phyloP scores from a whole-genome alignment of 2,329 filamentous ascomycete genomes.

The Hymenotorrendiella dingleyae region DNA sequence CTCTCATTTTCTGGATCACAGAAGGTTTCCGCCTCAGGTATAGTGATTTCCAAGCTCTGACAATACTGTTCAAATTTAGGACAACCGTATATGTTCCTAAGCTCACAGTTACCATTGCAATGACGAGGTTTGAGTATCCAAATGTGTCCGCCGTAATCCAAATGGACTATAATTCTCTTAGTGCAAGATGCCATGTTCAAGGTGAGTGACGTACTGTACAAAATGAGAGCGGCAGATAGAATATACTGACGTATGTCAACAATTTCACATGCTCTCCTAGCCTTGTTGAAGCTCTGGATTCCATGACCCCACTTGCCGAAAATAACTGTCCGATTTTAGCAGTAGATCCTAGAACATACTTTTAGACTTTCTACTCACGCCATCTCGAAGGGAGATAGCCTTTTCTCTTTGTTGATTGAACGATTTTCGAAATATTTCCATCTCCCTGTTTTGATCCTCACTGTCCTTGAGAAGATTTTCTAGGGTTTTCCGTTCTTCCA shows the following conservation, averaged over 20 bases:
- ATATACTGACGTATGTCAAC: constrained; percentile 36
- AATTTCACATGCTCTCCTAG: constrained; percentile 34
- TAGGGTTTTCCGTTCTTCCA: neutral
- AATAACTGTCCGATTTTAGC: constrained; percentile 18
- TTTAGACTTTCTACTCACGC: constrained; percentile 5
- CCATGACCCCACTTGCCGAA: constrained; percentile 26
- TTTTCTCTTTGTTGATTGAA: constrained; percentile 7
- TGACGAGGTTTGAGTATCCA: constrained; percentile 4
- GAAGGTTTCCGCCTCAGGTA: constrained; percentile 1
- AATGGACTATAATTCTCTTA: constrained; percentile 4
- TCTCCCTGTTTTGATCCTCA: constrained; percentile 4
- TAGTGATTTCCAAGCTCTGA: neutral
- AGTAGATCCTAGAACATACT: neutral
- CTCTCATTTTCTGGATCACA: constrained; percentile 1
- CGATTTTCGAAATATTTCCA: constrained; percentile 1
- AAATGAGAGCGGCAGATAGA: constrained; percentile 35
- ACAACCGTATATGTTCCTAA: constrained; percentile 11
- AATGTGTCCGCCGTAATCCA: constrained; percentile 9
- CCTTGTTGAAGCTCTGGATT: constrained; percentile 27
- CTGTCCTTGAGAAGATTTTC: neutral
- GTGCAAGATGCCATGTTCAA: neutral
- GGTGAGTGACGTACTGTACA: constrained; percentile 17
- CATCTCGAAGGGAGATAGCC: constrained; percentile 7
- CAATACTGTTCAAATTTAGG: constrained; percentile 12
- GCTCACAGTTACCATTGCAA: constrained; percentile 5